Base-by-base conservation (phyloP, 2,329 filamentous ascomycete genomes). In the Beauveria scarabaeidicola region DNA sequence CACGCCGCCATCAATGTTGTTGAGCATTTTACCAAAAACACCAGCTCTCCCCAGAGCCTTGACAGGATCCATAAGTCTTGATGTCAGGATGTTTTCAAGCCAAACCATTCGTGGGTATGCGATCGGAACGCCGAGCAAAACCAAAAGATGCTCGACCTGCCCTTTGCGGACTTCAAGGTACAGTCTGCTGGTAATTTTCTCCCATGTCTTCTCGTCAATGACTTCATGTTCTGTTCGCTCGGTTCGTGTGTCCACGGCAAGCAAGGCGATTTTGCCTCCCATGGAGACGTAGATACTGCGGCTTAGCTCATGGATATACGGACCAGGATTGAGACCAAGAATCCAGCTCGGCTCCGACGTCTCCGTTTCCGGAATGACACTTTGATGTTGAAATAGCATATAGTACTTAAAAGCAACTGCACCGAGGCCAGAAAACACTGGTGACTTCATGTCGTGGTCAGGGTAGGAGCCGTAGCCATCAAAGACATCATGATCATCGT, bases 351-450 rank as follows among this genome's bases (percentile, higher is more conserved):
- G 90, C 72, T 99, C 95, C 3, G 89, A 83, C 40, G 81, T 78
- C 65, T 95, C 87, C 0, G 87, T 91, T 75, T 99, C 94, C 50
- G 87, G 83, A 1, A 84, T 76, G 3, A 96, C 79, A 65, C 89
- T 96, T 72, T 99, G 95, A 66, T 99, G 94, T 72, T 99, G 94
- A 76, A 99, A 99, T 9, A 99, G 81, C 86, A 99, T 88, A 69
- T 99, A 99, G 74, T 97, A 99, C 72, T 99, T 99, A 82, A 94
- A 97, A 0, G 93, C 93, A 53, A 97, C 85, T 41, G 88, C 89
- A 2, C 94, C 95, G 9, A 99, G 74, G 0, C 95, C 94, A 2
- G 87, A 88, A 70, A 99, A 96, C 0, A 97, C 90, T 0, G 90
- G 88, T 3, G 90, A 90, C 64, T 83, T 84, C 91, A 97, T 97